A percentile compares a stretch with the other conserved stretches of the same genome.
These are phyloP conservation scores for Violaceomyces palustris DNA, from an alignment of 1,284 basidiomycete genomes.

Conservation along the genomic window DNA sequence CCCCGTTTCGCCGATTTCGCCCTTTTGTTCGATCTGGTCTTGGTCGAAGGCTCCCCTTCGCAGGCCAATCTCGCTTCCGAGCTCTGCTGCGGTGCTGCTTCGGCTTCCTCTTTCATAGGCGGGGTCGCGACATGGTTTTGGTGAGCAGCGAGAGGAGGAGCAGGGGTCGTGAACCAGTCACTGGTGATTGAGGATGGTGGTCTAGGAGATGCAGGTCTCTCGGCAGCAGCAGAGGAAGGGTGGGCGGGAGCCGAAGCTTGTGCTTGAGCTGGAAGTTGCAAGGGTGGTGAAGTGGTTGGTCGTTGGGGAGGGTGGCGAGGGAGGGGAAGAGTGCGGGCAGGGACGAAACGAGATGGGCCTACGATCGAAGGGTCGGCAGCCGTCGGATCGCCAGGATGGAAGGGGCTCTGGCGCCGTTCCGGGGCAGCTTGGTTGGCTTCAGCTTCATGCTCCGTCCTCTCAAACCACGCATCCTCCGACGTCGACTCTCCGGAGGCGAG, in stretches of 20 bases:
- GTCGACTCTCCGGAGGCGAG: too few relatives aligned
- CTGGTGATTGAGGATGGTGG: constrained; percentile 4
- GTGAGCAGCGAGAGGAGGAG: neutral
- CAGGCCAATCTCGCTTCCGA: too few relatives aligned
- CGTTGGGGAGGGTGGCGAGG: constrained; percentile 10
- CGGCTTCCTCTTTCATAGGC: constrained; percentile 1
- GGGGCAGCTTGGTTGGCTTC: too few relatives aligned
- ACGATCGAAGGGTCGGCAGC: too few relatives aligned
- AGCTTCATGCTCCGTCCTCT: too few relatives aligned
- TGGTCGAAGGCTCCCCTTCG: constrained; percentile 5
- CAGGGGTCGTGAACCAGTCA: constrained; percentile 25
- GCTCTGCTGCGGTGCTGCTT: constrained; percentile 7
- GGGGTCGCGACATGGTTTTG: neutral
- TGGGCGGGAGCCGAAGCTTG: constrained; percentile 1
- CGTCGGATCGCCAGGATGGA: too few relatives aligned
- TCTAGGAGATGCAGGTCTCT: neutral
- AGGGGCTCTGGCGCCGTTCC: too few relatives aligned
- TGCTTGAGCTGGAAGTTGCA: constrained; percentile 17
- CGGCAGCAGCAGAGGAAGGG: neutral
- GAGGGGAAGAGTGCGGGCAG: neutral
- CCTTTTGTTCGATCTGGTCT: neutral
- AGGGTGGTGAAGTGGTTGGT: constrained; percentile 7
- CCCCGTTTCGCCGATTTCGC: neutral
- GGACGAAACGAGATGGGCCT: neutral
- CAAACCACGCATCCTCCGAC: too few relatives aligned